A percentile compares a stretch with the other conserved stretches of the same genome.
Evolutionary conservation across 2,329 filamentous ascomycete species (phyloP).

Genomic region (Aureobasidium lini): DNA sequence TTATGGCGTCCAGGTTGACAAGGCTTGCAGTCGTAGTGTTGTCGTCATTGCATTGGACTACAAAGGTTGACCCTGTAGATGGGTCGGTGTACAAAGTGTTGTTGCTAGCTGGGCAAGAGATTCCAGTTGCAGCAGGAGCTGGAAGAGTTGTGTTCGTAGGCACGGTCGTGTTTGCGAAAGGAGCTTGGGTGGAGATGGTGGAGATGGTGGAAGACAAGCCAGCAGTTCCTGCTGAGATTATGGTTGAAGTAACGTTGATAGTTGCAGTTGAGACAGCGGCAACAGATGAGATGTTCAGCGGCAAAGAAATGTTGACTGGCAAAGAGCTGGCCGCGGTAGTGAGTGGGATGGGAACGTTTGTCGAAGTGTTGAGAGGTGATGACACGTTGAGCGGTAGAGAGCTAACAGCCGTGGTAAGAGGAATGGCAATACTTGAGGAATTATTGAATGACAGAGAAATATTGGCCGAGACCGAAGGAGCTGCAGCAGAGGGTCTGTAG

Average conservation of each 20-base stretch:
- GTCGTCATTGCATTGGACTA: not conserved
- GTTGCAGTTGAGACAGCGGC: not conserved
- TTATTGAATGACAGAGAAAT: not conserved
- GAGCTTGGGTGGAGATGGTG: not conserved
- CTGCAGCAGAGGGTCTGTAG: too few relatives aligned
- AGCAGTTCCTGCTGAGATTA: not conserved
- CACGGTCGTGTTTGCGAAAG: not conserved
- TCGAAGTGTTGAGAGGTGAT: not conserved
- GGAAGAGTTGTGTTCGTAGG: not conserved
- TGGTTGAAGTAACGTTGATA: not conserved
- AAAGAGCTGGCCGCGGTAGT: not conserved
- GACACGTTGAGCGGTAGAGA: not conserved
- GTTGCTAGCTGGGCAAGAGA: not conserved
- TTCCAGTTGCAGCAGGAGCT: not conserved
- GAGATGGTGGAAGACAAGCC: not conserved
- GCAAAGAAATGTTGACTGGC: not conserved
- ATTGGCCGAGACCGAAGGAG: too few relatives aligned
- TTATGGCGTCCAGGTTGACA: not conserved
- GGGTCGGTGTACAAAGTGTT: not conserved
- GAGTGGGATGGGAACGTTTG: not conserved
- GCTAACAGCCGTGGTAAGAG: not conserved
- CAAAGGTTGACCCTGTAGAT: not conserved
- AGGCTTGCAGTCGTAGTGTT: not conserved
- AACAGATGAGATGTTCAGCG: not conserved
- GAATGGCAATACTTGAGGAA: too few relatives aligned